Evolutionary conservation across 352 stramenopile genomes (phyloP).

Genomic region (Pythium utonaiense): DNA sequence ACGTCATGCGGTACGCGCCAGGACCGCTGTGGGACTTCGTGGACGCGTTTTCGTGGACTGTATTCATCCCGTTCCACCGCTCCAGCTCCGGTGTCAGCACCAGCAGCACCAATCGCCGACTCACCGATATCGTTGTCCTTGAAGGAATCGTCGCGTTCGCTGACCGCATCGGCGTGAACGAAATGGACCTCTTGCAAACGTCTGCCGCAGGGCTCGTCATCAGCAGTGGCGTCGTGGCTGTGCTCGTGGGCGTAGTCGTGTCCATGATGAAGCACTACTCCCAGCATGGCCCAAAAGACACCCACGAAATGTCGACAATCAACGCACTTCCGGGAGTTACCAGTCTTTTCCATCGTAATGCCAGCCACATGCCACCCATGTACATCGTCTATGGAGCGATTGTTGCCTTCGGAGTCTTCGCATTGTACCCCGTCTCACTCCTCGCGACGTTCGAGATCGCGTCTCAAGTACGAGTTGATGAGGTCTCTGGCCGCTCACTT

Average conservation of each 20-base stretch:
- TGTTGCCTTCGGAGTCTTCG: conserved; percentile 14
- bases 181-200: conserved; percentile 10
- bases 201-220: conserved; percentile 19
- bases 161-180: conserved; percentile 19
- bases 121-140: conserved; percentile 13
- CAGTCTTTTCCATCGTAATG: background rate
- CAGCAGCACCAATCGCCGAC: background rate
- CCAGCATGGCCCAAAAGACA: background rate
- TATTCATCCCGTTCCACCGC: conserved; percentile 19
- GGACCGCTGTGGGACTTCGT: conserved; percentile 21
- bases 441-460: conserved; percentile 20
- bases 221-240: conserved; percentile 5
- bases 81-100: background rate
- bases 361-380: background rate
- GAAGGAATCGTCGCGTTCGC: conserved; percentile 19
- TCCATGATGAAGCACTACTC: background rate
- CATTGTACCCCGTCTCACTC: conserved; percentile 20
- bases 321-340: background rate
- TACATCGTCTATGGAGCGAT: conserved; percentile 3
- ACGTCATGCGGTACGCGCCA: conserved; percentile 8
- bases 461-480: conserved; percentile 8
- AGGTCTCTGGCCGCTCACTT: background rate
- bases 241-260: conserved; percentile 7
- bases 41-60: conserved; percentile 30
- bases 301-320: background rate